These are phyloP conservation scores for Scutellaria baicalensis DNA, from an alignment of 257 asterid species.

Conservation along the genomic window DNA sequence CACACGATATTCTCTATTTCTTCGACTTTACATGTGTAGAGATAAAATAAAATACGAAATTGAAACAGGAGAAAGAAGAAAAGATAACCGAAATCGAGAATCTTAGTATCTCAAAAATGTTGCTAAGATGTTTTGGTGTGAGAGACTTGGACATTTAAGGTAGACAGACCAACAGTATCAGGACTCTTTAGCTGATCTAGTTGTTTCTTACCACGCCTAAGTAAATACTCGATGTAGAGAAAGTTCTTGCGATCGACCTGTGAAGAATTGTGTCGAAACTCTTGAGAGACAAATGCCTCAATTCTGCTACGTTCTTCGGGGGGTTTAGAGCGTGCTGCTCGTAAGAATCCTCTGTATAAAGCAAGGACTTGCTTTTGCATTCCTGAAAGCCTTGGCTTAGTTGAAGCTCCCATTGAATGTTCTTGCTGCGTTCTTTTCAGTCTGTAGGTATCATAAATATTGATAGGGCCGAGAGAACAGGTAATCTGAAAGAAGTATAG, in stretches of 20 bases:
- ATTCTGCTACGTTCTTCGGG: conserved; percentile 59
- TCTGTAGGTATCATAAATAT: too few species aligned
- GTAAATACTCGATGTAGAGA: conserved; percentile 68
- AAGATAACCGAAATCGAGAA: neutral
- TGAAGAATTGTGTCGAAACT: conserved; percentile 56
- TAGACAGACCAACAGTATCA: conserved; percentile 52
- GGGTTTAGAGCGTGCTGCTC: conserved; percentile 74
- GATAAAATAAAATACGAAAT: too few species aligned
- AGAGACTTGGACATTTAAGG: conserved; percentile 37
- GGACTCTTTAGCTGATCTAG: conserved; percentile 80
- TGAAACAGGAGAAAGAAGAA: too few species aligned
- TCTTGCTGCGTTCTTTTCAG: neutral
- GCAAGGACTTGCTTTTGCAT: conserved; percentile 91
- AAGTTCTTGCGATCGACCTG: conserved; percentile 76
- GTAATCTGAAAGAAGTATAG: neutral
- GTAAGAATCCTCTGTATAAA: conserved; percentile 67
- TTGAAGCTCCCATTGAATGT: conserved; percentile 49
- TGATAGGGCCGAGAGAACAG: too few species aligned
- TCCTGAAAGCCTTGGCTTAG: conserved; percentile 71
- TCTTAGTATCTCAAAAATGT: neutral
- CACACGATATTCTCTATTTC: neutral
- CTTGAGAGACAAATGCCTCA: conserved; percentile 60
- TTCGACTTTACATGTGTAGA: too few species aligned
- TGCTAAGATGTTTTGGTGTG: conserved; percentile 16
- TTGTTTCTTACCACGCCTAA: conserved; percentile 76